A percentile compares a stretch with the other conserved stretches of the same genome.
Conservation (phyloP, 1,284 basidiomycete genomes). For the Ustilago trichophora region DNA sequence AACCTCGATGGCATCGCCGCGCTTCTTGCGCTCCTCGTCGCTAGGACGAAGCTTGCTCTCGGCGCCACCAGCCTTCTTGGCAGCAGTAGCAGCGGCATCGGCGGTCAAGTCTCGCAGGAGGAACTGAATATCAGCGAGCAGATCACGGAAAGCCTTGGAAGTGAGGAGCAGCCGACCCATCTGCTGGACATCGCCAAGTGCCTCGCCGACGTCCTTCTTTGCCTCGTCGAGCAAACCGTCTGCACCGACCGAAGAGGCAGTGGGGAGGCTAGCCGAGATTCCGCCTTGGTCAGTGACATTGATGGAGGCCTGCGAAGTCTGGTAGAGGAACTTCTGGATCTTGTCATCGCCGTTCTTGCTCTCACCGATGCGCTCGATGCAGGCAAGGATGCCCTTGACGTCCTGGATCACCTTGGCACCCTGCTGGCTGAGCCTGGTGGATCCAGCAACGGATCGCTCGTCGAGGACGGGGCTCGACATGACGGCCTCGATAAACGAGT, state of each 20-base stretch:
- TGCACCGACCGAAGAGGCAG: conserved; percentile 48
- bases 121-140: conserved; percentile 68
- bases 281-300: conserved; percentile 39
- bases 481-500: conserved; percentile 40
- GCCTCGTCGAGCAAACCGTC: conserved; percentile 62
- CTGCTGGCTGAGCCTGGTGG: conserved; percentile 50
- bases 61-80: conserved; percentile 53
- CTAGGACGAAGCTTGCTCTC: conserved; percentile 59
- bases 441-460: conserved; percentile 38
- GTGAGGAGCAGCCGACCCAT: conserved; percentile 68
- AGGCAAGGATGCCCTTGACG: conserved; percentile 51
- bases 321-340: conserved; percentile 68
- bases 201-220: conserved; percentile 65
- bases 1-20: conserved; percentile 44
- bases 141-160: conserved; percentile 67
- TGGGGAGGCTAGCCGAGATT: conserved; percentile 24
- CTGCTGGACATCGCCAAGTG: conserved; percentile 67
- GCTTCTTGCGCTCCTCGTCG: conserved; percentile 60
- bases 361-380: conserved; percentile 49
- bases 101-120: conserved; percentile 68
- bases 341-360: conserved; percentile 66
- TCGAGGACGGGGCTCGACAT: conserved; percentile 50
- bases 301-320: conserved; percentile 62
- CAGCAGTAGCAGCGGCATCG: conserved; percentile 65
- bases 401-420: conserved; percentile 42